Evolutionary conservation across 2,329 filamentous ascomycete species (phyloP).

Genomic region (Lojkania enalia): DNA sequence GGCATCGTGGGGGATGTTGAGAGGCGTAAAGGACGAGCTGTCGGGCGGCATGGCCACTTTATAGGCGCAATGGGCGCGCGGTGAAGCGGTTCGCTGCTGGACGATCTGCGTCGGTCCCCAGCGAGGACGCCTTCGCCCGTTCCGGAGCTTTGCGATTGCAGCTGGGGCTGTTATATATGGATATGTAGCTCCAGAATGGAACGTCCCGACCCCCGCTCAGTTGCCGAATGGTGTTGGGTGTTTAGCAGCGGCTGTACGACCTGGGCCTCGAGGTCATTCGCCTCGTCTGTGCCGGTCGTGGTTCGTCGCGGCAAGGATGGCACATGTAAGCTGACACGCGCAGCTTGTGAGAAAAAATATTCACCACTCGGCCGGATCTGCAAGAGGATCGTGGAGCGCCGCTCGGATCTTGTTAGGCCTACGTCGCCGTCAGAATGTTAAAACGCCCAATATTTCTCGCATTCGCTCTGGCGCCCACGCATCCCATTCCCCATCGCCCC

Average conservation of each 20-base stretch:
- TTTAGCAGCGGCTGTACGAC: constrained; percentile 40
- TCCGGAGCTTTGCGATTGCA: constrained; percentile 15
- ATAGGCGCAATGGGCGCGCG: constrained; percentile 1
- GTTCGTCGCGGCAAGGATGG: constrained; percentile 38
- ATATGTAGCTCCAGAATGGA: constrained; percentile 27
- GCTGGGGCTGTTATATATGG: constrained; percentile 19
- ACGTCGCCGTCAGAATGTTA: constrained; percentile 29
- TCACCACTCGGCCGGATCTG: constrained; percentile 40
- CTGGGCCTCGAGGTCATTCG: constrained; percentile 40
- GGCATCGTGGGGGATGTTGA: constrained; percentile 43
- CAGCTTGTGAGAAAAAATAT: constrained; percentile 32
- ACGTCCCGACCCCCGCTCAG: constrained; percentile 22
- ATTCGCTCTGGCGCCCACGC: constrained; percentile 6
- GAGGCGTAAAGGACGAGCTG: constrained; percentile 45
- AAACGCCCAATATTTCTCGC: constrained; percentile 17
- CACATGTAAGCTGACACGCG: constrained; percentile 43
- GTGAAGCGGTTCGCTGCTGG: constrained; percentile 15
- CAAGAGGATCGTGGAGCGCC: constrained; percentile 36
- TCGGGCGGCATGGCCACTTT: constrained; percentile 42
- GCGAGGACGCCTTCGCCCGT: constrained; percentile 13
- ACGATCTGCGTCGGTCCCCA: constrained; percentile 15
- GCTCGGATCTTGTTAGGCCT: constrained; percentile 33
- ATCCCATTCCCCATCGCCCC: neutral
- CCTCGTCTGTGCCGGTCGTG: constrained; percentile 26
- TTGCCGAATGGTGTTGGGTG: constrained; percentile 33